Conservation (phyloP, 2,329 filamentous ascomycete genomes). For the Botrytis medusae region DNA sequence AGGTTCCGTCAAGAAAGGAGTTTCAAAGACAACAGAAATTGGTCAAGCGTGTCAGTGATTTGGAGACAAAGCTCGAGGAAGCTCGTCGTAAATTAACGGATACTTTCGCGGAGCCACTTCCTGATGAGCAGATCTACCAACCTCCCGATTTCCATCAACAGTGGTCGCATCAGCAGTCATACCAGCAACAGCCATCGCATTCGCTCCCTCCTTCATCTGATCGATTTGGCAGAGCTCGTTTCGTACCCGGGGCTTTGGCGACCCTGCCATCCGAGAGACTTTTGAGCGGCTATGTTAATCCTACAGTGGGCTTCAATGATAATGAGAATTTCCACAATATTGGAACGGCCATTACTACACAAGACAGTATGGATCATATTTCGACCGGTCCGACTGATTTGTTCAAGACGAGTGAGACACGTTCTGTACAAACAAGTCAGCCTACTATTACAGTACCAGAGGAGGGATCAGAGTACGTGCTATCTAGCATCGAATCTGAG, state of each 20-base stretch:
- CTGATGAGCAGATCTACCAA: slow-evolving; percentile 33
- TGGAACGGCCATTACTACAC: slow-evolving; percentile 21
- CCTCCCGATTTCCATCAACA: background rate
- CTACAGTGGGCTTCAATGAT: slow-evolving; percentile 24
- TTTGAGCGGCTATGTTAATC: slow-evolving; percentile 40
- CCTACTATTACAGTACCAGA: background rate
- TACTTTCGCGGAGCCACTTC: slow-evolving; percentile 44
- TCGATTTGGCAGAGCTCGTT: slow-evolving; percentile 39
- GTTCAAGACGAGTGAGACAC: slow-evolving; percentile 5
- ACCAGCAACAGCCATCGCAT: slow-evolving; percentile 21
- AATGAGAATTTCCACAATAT: slow-evolving; percentile 17
- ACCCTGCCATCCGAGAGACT: slow-evolving; percentile 48
- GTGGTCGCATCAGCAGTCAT: background rate
- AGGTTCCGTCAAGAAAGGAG: slow-evolving; percentile 55
- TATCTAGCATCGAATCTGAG: slow-evolving; percentile 20
- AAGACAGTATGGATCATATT: slow-evolving; percentile 17
- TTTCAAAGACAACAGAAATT: slow-evolving; percentile 57
- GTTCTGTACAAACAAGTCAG: background rate
- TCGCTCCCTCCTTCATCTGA: slow-evolving; percentile 23
- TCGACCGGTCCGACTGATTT: background rate
- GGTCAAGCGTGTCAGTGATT: slow-evolving; percentile 58
- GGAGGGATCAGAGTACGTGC: slow-evolving; percentile 9
- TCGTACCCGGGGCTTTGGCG: slow-evolving; percentile 45
- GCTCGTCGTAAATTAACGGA: slow-evolving; percentile 55
- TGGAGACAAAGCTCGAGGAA: slow-evolving; percentile 57